Evolutionary conservation across 129 eudicot species (phyloP), one percentile per base, ranked within the genome.

Genomic region (Pulicaria dysenterica): DNA sequence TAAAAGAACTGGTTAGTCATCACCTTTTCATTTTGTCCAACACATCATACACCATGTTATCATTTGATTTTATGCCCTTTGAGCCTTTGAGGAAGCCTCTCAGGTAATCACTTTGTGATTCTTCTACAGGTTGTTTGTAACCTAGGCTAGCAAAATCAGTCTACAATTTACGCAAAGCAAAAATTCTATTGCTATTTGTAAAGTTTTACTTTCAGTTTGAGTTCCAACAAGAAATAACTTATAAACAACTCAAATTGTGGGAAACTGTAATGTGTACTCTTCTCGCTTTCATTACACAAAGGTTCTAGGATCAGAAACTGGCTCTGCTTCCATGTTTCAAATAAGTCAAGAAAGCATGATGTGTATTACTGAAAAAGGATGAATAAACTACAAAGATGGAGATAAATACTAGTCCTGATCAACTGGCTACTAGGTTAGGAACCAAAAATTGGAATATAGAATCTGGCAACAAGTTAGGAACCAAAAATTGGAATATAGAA

Each of bases 1-100:
- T 90, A 63, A 78, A 83, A 59, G 88, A 88, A 70, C 85, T 86
- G 93, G 99, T 94, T 73, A 84, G 92, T 78, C 19, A 56, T 68
- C 9, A 49, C 13, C 6, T 36, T 48, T 45, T 74, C 13, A 7
- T 15, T 73, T 16, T 39, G 34, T 51, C 56, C 40, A 62, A 48
- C 41, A 64, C 40, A 39, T 12, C 46, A 4, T 65, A 39, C 63
- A 40, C 37, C 5, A 39, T 24, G 5, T 51, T 73, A 62, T 10
- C 1, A 14, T 73, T 74, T 51, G 55, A 6, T 61, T 17, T 36
- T 31, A 67, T 15, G 37, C 38, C 57, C 37, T 60, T 48, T 41
- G 46, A 45, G 31, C 13, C 24, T 24, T 24, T 24, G 31, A 24
- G 31, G 31, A 24, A 24, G 31, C 31, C 31, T 24, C 9, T 67